Evolutionary conservation across 2,329 filamentous ascomycete species (phyloP).

Genomic region (Clonostachys solani): DNA sequence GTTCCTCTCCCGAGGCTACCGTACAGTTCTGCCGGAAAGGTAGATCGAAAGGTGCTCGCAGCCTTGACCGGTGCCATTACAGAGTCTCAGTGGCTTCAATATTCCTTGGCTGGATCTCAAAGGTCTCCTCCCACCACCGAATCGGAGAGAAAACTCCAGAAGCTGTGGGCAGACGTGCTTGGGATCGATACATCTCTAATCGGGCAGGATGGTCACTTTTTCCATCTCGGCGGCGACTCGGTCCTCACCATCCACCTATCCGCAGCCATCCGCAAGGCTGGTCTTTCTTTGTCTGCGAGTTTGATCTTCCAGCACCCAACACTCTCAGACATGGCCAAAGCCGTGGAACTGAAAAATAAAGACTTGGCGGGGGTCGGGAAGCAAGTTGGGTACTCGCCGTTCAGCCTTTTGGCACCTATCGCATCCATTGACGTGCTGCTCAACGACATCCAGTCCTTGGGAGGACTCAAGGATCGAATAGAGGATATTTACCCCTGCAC

Average conservation of each 20-base stretch:
- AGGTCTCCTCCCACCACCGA: too few relatives aligned
- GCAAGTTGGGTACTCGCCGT: background rate
- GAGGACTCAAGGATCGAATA: background rate
- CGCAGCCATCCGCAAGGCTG: background rate
- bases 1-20: slow-evolving; percentile 18
- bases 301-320: slow-evolving; percentile 4
- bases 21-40: slow-evolving; percentile 15
- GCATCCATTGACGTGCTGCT: background rate
- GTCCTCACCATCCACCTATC: slow-evolving; percentile 38
- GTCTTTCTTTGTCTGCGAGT: slow-evolving; percentile 1
- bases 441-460: background rate
- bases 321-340: slow-evolving; percentile 1
- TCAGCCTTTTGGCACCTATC: background rate
- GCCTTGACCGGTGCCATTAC: too few relatives aligned
- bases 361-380: background rate
- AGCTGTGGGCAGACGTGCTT: slow-evolving; percentile 39
- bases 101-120: too few relatives aligned
- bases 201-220: slow-evolving; percentile 5
- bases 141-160: slow-evolving; percentile 13
- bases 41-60: slow-evolving; percentile 27
- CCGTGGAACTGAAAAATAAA: too few relatives aligned
- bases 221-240: slow-evolving; percentile 42
- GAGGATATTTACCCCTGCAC: slow-evolving; percentile 6
- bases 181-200: slow-evolving; percentile 10
- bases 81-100: too few relatives aligned